Evolutionary conservation across 2,329 filamentous ascomycete species (phyloP), one percentile per base, ranked within the genome.

Genomic region (Microthyrium microscopicum): DNA sequence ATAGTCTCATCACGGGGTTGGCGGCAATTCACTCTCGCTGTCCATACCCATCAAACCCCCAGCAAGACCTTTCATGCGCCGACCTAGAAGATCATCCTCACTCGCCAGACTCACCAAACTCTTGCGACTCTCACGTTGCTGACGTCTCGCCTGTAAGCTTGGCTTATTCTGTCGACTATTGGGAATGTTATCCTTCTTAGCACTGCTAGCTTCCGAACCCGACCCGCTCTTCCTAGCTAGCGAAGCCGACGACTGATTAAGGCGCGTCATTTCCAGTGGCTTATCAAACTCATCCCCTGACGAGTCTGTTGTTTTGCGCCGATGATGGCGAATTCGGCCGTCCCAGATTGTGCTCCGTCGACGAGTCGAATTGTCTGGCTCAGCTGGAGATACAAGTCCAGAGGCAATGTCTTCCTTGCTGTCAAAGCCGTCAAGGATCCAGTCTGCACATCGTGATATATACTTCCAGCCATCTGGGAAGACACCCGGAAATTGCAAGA

Each of bases 381-480:
- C 9, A 12, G 9, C 9, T 13, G 22, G 22, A 9, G 13, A 12
- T 11, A 35, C 20, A 16, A 33, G 29, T 4, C 15, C 18, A 15
- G 29, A 26, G 15, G 16, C 12, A 9, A 9, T 15, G 9, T 47
- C 55, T 61, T 57, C 39, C 48, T 51, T 11, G 44, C 70, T 22
- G 54, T 61, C 35, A 56, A 93, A 87, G 0, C 84, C 66, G 19
- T 84, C 74, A 29, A 76, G 66, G 44, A 94, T 84, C 87, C 87
- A 95, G 12, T 64, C 59, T 0, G 73, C 77, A 41, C 79, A 81
- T 21, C 77, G 70, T 42, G 78, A 72, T 44, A 95, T 80, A 48
- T 91, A 77, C 46, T 77, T 78, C 81, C 84, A 92, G 1, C 81
- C 85, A 6, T 89, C 82, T 0, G 84, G 84, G 44, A 91, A 98